These are phyloP conservation scores for Betula pendula DNA, from an alignment of 306 rosid genomes.

Conservation along the genomic window DNA sequence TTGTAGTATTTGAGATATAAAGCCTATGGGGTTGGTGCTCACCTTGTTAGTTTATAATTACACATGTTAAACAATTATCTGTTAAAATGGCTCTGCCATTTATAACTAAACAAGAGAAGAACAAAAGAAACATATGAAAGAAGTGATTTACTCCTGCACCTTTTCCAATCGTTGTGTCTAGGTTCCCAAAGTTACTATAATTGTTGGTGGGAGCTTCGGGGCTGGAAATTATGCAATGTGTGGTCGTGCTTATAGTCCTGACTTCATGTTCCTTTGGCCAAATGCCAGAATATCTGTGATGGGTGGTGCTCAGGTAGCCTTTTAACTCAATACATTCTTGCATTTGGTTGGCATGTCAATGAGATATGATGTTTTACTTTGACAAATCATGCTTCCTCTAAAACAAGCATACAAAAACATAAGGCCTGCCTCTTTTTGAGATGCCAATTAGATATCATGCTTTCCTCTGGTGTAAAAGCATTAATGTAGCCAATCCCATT, in stretches of 20 bases:
- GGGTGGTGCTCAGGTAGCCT: slow-evolving; percentile 94
- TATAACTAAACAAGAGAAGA: not conserved
- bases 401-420: not conserved
- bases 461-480: not conserved
- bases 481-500: not conserved
- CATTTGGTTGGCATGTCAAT: not conserved
- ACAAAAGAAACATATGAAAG: not conserved
- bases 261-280: slow-evolving; percentile 96
- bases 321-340: not conserved
- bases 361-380: not conserved
- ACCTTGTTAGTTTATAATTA: not conserved
- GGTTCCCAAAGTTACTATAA: slow-evolving; percentile 92
- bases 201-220: slow-evolving; percentile 96
- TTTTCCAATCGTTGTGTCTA: slow-evolving; percentile 33
- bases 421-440: not conserved
- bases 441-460: not conserved
- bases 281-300: slow-evolving; percentile 93
- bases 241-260: slow-evolving; percentile 96
- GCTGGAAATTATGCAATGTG: slow-evolving; percentile 99
- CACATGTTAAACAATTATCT: not conserved
- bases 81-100: not conserved
- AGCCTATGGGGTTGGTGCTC: not conserved
- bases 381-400: not conserved
- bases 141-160: slow-evolving; percentile 11
- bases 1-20: not conserved